These are phyloP conservation scores for Cryptococcus maquisensis DNA, from an alignment of 1,284 basidiomycete species.

Conservation along the genomic window DNA sequence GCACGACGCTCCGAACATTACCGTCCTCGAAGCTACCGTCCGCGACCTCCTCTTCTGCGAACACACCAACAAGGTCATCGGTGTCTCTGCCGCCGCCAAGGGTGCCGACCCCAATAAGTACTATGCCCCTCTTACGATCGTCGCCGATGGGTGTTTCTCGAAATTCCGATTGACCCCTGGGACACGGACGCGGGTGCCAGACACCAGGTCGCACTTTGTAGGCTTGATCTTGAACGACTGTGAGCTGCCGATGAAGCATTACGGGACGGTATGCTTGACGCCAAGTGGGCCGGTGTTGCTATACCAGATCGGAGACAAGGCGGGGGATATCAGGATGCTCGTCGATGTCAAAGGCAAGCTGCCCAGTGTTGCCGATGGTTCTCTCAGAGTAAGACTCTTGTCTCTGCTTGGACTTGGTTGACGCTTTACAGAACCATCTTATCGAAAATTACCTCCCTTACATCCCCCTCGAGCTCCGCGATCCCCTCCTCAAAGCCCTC, in stretches of 20 bases:
- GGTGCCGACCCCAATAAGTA: constrained; percentile 26
- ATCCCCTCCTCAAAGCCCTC: constrained; percentile 61
- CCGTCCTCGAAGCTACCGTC: constrained; percentile 77
- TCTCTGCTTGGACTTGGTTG: background rate
- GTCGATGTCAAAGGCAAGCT: constrained; percentile 85
- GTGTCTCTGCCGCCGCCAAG: constrained; percentile 58
- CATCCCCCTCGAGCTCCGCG: constrained; percentile 67
- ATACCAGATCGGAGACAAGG: constrained; percentile 69
- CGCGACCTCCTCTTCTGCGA: constrained; percentile 66
- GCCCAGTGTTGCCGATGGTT: constrained; percentile 60
- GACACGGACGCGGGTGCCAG: constrained; percentile 49
- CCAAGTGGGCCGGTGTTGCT: constrained; percentile 77
- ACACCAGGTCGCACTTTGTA: constrained; percentile 72
- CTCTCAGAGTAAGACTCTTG: constrained; percentile 58
- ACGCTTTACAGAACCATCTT: constrained; percentile 60
- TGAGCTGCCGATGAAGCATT: constrained; percentile 70
- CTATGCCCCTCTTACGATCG: constrained; percentile 72
- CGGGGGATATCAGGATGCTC: constrained; percentile 79
- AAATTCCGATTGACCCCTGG: constrained; percentile 59
- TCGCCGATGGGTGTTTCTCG: constrained; percentile 94
- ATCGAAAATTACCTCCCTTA: constrained; percentile 68
- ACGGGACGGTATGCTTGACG: constrained; percentile 78
- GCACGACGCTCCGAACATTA: constrained; percentile 41
- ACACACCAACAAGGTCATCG: constrained; percentile 58
- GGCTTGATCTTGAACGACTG: constrained; percentile 73